Evolutionary conservation across 768 basidiomycete species (phyloP).

Genomic region (Suillus bovinus): DNA sequence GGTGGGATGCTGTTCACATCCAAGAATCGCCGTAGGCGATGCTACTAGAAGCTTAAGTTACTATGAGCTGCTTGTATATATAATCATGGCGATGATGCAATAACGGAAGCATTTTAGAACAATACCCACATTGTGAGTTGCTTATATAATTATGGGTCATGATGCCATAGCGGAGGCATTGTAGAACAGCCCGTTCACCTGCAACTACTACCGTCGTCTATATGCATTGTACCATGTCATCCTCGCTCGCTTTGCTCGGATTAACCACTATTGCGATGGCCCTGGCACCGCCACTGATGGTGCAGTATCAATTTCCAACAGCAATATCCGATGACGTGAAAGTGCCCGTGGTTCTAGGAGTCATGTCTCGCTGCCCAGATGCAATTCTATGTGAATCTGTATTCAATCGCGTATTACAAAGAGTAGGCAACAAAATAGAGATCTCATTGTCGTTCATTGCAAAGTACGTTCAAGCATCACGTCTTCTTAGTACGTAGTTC

Average conservation of each 20-base stretch:
- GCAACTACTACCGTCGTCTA: constrained; percentile 16
- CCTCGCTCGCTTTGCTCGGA: constrained; percentile 18
- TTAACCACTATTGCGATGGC: constrained; percentile 19
- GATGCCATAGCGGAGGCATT: constrained; percentile 24
- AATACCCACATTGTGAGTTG: too few relatives aligned
- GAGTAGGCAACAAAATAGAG: constrained; percentile 64
- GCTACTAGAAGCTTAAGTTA: neutral
- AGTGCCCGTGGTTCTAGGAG: constrained; percentile 55
- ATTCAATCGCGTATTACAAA: constrained; percentile 69
- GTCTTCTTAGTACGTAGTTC: constrained; percentile 14
- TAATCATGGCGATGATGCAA: constrained; percentile 22
- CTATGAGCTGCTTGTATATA: constrained; percentile 5
- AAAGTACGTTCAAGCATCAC: constrained; percentile 46
- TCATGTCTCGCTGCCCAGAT: constrained; percentile 80
- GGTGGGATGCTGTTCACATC: constrained; percentile 50
- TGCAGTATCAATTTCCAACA: constrained; percentile 22
- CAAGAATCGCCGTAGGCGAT: constrained; percentile 32
- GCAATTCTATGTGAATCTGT: constrained; percentile 78
- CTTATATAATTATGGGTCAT: constrained; percentile 13
- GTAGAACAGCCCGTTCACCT: constrained; percentile 2
- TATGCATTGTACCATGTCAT: constrained; percentile 18
- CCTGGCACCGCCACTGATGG: constrained; percentile 16
- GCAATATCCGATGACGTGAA: constrained; percentile 29
- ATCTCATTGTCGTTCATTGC: constrained; percentile 74
- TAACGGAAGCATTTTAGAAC: constrained; percentile 12